Percentiles rank a stretch among this genome's conserved stretches.
Conservation (phyloP, 768 basidiomycete species). For the Daedaleopsis nitida region DNA sequence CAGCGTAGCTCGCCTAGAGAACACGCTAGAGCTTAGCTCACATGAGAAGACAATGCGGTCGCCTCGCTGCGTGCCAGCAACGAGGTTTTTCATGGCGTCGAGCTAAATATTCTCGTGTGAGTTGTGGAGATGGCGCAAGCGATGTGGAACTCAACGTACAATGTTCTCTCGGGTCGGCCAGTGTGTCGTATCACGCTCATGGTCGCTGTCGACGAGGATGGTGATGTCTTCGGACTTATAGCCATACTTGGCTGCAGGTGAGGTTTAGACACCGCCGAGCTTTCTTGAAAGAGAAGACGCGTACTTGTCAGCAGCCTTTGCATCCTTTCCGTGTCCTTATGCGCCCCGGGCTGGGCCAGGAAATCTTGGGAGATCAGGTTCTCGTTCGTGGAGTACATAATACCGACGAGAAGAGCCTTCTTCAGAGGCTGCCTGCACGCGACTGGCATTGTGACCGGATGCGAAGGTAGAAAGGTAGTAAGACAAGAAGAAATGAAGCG, state of each 20-base stretch:
- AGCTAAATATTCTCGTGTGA: constrained; percentile 32
- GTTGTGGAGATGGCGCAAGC: neutral
- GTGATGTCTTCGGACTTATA: constrained; percentile 43
- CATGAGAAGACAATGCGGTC: constrained; percentile 63
- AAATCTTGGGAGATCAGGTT: neutral
- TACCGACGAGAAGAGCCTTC: constrained; percentile 9
- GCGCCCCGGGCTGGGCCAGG: constrained; percentile 34
- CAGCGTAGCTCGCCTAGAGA: neutral
- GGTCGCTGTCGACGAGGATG: constrained; percentile 42
- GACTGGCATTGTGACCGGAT: neutral
- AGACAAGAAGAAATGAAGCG: neutral
- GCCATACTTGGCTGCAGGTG: constrained; percentile 35
- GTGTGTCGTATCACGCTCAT: constrained; percentile 26
- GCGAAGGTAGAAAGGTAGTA: neutral
- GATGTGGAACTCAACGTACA: constrained; percentile 18
- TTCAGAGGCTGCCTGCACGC: neutral
- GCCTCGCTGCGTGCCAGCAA: constrained; percentile 43
- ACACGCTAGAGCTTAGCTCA: constrained; percentile 25
- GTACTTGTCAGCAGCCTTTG: constrained; percentile 38
- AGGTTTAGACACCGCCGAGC: neutral
- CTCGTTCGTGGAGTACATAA: constrained; percentile 8
- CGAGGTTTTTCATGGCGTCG: constrained; percentile 44
- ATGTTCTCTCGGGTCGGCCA: constrained; percentile 48
- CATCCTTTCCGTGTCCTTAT: constrained; percentile 39
- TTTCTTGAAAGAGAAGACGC: constrained; percentile 1